Evolutionary conservation across 1,284 basidiomycete genomes (phyloP), one percentile per base, ranked within the genome.

Genomic region (Ustilago tritici): DNA sequence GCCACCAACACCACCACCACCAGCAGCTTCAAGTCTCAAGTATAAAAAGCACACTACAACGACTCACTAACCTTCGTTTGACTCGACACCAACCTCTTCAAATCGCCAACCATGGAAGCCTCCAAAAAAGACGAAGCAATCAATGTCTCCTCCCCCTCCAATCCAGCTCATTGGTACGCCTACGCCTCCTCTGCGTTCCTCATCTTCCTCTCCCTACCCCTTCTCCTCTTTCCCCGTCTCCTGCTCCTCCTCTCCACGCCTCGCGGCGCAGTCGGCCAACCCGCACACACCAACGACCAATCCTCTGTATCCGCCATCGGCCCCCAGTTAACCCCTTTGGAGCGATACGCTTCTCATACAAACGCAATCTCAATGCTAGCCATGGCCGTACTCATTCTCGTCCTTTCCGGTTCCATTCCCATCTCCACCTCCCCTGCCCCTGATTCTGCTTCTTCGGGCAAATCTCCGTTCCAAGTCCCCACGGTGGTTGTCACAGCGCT

Each of bases 111-210:
- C 23, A 76, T 76, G 73, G 61, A 67, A 56, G 43, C 57, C 5
- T 54, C 15, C 60, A 72, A 72, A 56, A 59, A 57, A 40, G 36
- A 65, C 11, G 75, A 71, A 8, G 57, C 59, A 1, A 28, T 53
- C 6, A 68, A 74, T 43, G 65, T 79, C 14, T 71, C 76, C 7
- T 79, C 76, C 23, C 76, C 69, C 2, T 52, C 31, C 56, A 79
- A 79, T 56, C 76, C 76, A 11, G 72, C 76, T 4, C 76, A 79
- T 59, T 79, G 64, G 65, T 79, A 64, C 61, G 76, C 76, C 43
- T 79, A 76, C 46, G 76, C 72, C 9, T 65, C 76, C 0, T 60
- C 76, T 0, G 69, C 66, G 1, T 79, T 72, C 31, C 70, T 79
- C 54, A 35, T 76, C 52, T 23, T 53, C 36, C 72, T 79, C 54